phyloP scores from a whole-genome alignment of 1,284 basidiomycete genomes.

The Irpex rosettiformis region DNA sequence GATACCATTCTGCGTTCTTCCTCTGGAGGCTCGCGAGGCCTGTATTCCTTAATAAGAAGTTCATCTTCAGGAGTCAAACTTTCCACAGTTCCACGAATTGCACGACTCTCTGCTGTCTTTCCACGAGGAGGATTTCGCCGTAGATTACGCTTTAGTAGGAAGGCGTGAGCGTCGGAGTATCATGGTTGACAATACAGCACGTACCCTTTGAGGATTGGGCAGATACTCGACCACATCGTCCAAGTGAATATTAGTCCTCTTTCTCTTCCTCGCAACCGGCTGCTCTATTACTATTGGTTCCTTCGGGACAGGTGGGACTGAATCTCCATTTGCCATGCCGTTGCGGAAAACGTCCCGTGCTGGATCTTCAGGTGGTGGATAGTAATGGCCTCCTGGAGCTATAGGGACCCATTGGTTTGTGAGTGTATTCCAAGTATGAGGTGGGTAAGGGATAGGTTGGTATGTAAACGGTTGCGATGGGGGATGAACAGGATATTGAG shows the following conservation, averaged over 20 bases:
- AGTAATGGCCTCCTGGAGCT: constrained; percentile 35
- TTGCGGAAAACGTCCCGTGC: constrained; percentile 25
- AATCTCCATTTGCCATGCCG: constrained; percentile 23
- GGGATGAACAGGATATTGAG: constrained; percentile 29
- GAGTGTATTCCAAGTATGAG: constrained; percentile 38
- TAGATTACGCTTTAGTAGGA: constrained; percentile 30
- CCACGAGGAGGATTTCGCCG: constrained; percentile 40
- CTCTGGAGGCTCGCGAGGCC: constrained; percentile 35
- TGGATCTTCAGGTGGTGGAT: constrained; percentile 27
- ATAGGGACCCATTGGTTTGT: constrained; percentile 36
- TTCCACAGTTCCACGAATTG: constrained; percentile 27
- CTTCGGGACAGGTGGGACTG: constrained; percentile 29
- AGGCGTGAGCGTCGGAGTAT: constrained; percentile 3
- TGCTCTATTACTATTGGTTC: constrained; percentile 40
- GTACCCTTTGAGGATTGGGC: constrained; percentile 50
- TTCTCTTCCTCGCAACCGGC: constrained; percentile 44
- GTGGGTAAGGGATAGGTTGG: constrained; percentile 34
- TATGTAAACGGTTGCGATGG: constrained; percentile 29
- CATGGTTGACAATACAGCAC: constrained; percentile 26
- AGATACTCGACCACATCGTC: constrained; percentile 56
- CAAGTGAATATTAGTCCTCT: constrained; percentile 35
- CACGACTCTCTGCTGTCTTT: constrained; percentile 36
- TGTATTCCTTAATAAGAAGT: constrained; percentile 26
- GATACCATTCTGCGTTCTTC: constrained; percentile 49
- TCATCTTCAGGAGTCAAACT: constrained; percentile 32